These are phyloP conservation scores for Dothiorella sarmentorum DNA, from an alignment of 2,329 filamentous ascomycete species.

Conservation along the genomic window DNA sequence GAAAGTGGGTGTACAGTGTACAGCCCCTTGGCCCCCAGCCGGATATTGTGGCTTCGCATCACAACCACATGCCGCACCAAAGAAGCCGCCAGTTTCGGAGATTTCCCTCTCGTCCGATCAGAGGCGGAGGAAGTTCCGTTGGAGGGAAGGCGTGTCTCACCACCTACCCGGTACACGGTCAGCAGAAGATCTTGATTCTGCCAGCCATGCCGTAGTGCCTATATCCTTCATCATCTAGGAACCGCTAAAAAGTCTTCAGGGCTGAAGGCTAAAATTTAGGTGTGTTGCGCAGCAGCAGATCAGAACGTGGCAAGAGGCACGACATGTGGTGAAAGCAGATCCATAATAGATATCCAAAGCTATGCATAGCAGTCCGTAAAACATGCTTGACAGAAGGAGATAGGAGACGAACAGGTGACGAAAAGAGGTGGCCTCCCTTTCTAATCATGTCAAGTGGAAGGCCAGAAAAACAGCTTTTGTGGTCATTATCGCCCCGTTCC, in stretches of 20 bases:
- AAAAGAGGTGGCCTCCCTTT: background rate
- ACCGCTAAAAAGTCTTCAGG: conserved; percentile 13
- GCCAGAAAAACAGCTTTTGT: background rate
- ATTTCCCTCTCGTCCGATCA: background rate
- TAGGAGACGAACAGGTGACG: background rate
- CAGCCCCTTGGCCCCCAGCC: background rate
- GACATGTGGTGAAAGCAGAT: background rate
- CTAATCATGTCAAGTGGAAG: background rate
- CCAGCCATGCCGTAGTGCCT: background rate
- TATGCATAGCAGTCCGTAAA: background rate
- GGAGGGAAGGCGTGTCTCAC: conserved; percentile 10
- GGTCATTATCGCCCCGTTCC: background rate
- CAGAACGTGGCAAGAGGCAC: conserved; percentile 11
- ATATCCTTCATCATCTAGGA: conserved; percentile 1
- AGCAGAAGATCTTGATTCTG: conserved; percentile 1
- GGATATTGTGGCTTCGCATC: background rate
- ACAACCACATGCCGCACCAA: background rate
- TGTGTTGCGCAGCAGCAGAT: conserved; percentile 12
- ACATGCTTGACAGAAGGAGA: background rate
- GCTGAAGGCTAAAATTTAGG: background rate
- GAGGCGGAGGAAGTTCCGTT: conserved; percentile 7
- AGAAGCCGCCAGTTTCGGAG: conserved; percentile 1
- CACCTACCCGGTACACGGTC: background rate
- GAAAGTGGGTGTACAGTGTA: background rate
- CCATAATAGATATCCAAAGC: background rate